phyloP scores from a whole-genome alignment of 345 rosid genomes.

The Arabidopsis arenosa region DNA sequence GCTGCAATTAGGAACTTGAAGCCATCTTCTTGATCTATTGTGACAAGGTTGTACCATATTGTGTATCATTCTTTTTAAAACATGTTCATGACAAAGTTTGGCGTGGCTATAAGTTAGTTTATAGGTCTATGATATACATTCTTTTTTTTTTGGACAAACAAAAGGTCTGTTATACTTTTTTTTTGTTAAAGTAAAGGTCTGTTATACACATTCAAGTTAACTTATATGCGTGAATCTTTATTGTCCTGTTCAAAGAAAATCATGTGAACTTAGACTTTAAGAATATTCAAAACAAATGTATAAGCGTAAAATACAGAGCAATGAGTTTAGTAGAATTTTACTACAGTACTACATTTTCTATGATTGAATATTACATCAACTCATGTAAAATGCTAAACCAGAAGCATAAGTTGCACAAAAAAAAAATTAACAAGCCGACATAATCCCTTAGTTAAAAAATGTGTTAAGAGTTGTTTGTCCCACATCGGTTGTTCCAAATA shows the following conservation, averaged over 20 bases:
- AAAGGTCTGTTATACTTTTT: too few species aligned
- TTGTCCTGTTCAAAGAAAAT: neutral
- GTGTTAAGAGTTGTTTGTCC: neutral
- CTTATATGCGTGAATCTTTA: neutral
- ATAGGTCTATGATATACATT: neutral
- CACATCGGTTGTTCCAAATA: neutral
- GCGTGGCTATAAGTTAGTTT: neutral
- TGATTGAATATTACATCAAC: neutral
- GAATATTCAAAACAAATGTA: constrained; percentile 4
- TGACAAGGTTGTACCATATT: constrained; percentile 26
- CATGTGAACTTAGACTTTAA: neutral
- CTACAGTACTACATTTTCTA: neutral
- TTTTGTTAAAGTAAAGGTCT: too few species aligned
- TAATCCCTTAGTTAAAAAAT: too few species aligned
- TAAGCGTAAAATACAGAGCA: neutral
- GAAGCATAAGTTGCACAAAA: neutral
- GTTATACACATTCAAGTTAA: neutral
- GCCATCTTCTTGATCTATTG: constrained; percentile 39
- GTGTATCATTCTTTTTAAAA: neutral
- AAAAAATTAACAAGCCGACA: too few species aligned
- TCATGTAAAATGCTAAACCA: too few species aligned
- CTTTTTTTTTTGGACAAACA: too few species aligned
- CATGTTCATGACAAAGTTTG: neutral
- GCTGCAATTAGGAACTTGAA: constrained; percentile 47
- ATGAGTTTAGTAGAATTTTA: neutral